These are phyloP conservation scores for Claviceps monticola DNA, from an alignment of 2,329 filamentous ascomycete species.

Conservation along the genomic window DNA sequence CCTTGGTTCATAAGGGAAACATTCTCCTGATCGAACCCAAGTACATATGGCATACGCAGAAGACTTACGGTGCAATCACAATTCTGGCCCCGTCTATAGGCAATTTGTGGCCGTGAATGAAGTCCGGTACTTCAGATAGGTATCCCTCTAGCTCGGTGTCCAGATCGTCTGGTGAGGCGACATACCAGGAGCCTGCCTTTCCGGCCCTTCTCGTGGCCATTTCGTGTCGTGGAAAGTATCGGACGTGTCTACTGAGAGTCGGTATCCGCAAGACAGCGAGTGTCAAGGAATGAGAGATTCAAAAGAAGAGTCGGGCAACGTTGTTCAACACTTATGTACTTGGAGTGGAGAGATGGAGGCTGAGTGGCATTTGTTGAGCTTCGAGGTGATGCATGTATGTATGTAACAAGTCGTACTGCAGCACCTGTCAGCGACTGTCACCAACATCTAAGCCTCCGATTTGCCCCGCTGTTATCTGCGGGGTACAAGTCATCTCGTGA, in stretches of 20 bases:
- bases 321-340: no score
- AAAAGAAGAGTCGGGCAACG: background rate
- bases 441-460: background rate
- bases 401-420: no score
- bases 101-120: slow-evolving; percentile 42
- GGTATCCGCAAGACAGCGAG: background rate
- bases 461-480: background rate
- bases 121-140: slow-evolving; percentile 56
- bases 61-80: slow-evolving; percentile 84
- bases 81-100: slow-evolving; percentile 65
- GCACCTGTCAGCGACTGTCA: background rate
- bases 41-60: background rate
- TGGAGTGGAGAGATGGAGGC: no score
- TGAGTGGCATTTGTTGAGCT: no score
- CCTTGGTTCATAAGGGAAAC: background rate
- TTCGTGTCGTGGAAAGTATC: background rate
- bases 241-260: no score
- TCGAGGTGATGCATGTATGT: no score
- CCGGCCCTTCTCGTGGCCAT: slow-evolving; percentile 11
- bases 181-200: slow-evolving; percentile 87
- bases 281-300: background rate
- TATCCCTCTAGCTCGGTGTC: slow-evolving; percentile 57
- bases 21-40: no score
- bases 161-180: slow-evolving; percentile 44
- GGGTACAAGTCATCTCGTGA: background rate